Evolutionary conservation across 2,329 filamentous ascomycete genomes (phyloP).

Genomic region (Nigrograna mackinnonii): DNA sequence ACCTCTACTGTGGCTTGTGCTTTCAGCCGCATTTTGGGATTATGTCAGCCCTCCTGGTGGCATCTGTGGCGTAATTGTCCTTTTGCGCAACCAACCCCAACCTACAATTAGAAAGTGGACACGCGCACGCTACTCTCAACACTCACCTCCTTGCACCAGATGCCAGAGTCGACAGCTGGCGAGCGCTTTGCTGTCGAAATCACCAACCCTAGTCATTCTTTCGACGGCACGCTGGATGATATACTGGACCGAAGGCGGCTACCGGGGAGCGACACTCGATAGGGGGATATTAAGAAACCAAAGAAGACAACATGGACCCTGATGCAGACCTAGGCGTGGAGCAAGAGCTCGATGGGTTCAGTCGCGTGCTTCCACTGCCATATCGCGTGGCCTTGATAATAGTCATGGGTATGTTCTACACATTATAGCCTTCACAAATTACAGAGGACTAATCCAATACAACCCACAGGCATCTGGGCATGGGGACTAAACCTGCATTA

Average conservation of each 20-base stretch:
- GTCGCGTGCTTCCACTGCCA: slow-evolving; percentile 82
- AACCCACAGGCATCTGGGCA: slow-evolving; percentile 78
- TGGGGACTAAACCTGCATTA: slow-evolving; percentile 94
- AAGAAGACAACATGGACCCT: too few relatives aligned
- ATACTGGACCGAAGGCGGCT: slow-evolving; percentile 15
- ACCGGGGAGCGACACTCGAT: slow-evolving; percentile 25
- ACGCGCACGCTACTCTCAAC: slow-evolving; percentile 20
- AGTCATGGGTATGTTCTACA: slow-evolving; percentile 72
- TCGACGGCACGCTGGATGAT: slow-evolving; percentile 10
- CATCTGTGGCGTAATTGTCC: slow-evolving; percentile 1
- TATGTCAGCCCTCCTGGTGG: slow-evolving; percentile 1
- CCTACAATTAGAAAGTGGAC: slow-evolving; percentile 30
- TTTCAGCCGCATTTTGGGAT: background rate
- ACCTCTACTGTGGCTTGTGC: too few relatives aligned
- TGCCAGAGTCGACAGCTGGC: background rate
- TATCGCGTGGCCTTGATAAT: slow-evolving; percentile 86
- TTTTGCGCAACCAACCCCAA: slow-evolving; percentile 11
- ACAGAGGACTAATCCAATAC: slow-evolving; percentile 3
- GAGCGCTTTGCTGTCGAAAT: background rate
- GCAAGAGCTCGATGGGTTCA: slow-evolving; percentile 76
- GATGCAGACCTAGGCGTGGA: slow-evolving; percentile 75
- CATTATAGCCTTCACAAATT: too few relatives aligned
- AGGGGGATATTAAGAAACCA: slow-evolving; percentile 9
- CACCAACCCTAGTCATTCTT: slow-evolving; percentile 16
- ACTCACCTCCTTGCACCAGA: slow-evolving; percentile 17